Evolutionary conservation across 1,284 basidiomycete genomes (phyloP).

Genomic region (Boletus semigastroideus): DNA sequence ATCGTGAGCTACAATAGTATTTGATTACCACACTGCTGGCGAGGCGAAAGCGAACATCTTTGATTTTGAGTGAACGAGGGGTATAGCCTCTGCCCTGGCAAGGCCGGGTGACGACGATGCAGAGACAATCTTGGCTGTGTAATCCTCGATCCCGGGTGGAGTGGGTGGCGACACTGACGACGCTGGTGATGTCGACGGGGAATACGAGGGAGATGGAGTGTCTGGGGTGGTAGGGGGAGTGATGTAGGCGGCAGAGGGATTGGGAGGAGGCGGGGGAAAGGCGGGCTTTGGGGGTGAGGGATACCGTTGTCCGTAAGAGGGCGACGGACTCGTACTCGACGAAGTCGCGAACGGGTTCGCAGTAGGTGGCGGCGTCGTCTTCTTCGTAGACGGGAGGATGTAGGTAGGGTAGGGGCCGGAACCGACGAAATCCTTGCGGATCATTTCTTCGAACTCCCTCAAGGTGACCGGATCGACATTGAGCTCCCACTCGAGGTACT

Average conservation of each 20-base stretch:
- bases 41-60: constrained; percentile 51
- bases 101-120: constrained; percentile 39
- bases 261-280: constrained; percentile 18
- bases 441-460: too few species aligned
- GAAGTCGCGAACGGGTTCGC: constrained; percentile 51
- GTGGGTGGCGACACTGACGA: constrained; percentile 60
- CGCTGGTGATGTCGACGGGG: constrained; percentile 51
- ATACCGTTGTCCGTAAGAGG: constrained; percentile 47
- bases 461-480: constrained; percentile 66
- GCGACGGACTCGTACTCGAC: constrained; percentile 47
- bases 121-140: constrained; percentile 45
- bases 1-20: constrained; percentile 19
- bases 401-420: constrained; percentile 57
- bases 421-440: constrained; percentile 35
- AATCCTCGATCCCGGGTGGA: constrained; percentile 47
- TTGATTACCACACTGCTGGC: constrained; percentile 46
- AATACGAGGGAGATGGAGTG: constrained; percentile 54
- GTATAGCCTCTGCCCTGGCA: constrained; percentile 31
- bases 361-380: constrained; percentile 44
- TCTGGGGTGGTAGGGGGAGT: constrained; percentile 51
- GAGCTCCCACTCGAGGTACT: constrained; percentile 89
- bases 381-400: constrained; percentile 53
- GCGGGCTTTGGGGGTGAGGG: constrained; percentile 41
- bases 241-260: constrained; percentile 23
- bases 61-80: constrained; percentile 33